A percentile compares a stretch with the other conserved stretches of the same genome.
Evolutionary conservation across 2,329 filamentous ascomycete genomes (phyloP).

Genomic region (Ilyonectria mors-panacis): DNA sequence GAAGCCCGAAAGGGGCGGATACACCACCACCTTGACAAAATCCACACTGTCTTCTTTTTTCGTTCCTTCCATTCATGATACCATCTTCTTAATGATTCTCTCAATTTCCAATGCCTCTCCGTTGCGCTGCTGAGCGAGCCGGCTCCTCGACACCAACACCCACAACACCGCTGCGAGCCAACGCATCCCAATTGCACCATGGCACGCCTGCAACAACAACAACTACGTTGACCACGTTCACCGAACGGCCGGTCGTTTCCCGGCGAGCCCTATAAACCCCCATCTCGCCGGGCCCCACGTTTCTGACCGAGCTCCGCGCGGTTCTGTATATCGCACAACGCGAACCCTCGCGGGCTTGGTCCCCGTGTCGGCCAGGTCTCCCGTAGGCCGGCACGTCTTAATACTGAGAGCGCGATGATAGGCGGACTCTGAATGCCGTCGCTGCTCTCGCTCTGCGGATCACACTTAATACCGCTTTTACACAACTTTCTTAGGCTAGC

Average conservation of each 20-base stretch:
- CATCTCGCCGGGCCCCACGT: slow-evolving; percentile 32
- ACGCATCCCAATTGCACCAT: neutral
- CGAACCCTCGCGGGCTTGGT: slow-evolving; percentile 1
- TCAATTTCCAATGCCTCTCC: neutral
- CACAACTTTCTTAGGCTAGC: neutral
- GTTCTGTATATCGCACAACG: neutral
- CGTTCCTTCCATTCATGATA: neutral
- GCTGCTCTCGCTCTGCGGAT: neutral
- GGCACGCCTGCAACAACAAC: slow-evolving; percentile 6
- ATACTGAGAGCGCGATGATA: slow-evolving; percentile 8
- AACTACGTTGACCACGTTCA: slow-evolving; percentile 31
- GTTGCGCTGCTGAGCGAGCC: slow-evolving; percentile 1
- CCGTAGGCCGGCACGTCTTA: slow-evolving; percentile 32
- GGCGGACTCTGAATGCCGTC: neutral
- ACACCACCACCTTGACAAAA: neutral
- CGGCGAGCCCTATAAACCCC: slow-evolving; percentile 11
- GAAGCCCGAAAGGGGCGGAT: neutral
- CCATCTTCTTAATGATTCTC: neutral
- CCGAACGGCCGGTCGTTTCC: slow-evolving; percentile 23
- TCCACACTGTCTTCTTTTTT: neutral
- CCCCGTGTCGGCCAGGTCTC: slow-evolving; percentile 34
- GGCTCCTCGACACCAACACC: neutral
- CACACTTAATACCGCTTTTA: neutral
- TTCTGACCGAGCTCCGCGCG: slow-evolving; percentile 3
- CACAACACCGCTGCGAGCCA: neutral